These are phyloP conservation scores for Russula emetica DNA, from an alignment of 768 basidiomycete genomes.

Conservation along the genomic window DNA sequence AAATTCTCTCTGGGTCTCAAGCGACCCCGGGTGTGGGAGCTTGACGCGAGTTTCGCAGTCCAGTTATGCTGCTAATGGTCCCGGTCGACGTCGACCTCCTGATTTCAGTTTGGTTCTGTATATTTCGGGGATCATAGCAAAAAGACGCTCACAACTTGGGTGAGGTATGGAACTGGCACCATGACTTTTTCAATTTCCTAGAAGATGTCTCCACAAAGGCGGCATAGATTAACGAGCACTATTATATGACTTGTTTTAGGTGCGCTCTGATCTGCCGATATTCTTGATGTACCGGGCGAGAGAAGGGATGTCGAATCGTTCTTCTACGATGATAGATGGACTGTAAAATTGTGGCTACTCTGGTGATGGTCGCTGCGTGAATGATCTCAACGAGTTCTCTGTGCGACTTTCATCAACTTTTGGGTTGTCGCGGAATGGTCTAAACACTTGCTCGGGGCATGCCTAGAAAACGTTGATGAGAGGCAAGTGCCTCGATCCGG, in stretches of 20 bases:
- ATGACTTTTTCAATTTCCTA: too few species aligned
- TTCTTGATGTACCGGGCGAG: background rate
- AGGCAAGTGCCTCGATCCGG: too few species aligned
- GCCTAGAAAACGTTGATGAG: background rate
- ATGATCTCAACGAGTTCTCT: background rate
- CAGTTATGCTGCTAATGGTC: background rate
- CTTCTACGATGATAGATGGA: background rate
- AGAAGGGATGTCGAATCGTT: slow-evolving; percentile 2
- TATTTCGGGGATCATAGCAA: too few species aligned
- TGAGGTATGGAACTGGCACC: too few species aligned
- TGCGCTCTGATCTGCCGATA: background rate
- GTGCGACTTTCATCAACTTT: background rate
- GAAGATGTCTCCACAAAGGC: background rate
- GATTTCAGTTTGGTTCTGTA: background rate
- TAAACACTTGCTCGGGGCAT: background rate
- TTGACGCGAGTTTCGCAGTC: background rate
- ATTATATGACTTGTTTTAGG: slow-evolving; percentile 4
- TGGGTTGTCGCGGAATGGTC: background rate
- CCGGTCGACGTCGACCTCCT: background rate
- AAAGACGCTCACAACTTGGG: background rate
- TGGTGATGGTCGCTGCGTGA: background rate
- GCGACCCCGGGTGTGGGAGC: background rate
- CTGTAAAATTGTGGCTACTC: background rate
- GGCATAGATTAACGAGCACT: slow-evolving; percentile 8
- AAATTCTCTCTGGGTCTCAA: background rate